Evolutionary conservation across 176 grass and related monocot genomes (phyloP).

Genomic region (Raddia guianensis): DNA sequence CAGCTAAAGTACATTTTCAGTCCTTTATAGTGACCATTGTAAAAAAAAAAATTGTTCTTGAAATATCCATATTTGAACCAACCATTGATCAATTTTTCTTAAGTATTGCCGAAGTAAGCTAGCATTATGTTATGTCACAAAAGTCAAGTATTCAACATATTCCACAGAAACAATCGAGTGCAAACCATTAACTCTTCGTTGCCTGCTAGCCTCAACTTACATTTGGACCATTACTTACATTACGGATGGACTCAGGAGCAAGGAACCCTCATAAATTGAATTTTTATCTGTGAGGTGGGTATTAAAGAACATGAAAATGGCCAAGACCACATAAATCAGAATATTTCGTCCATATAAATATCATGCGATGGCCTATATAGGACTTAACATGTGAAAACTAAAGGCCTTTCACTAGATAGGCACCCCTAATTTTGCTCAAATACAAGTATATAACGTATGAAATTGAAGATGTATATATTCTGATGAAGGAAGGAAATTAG

Average conservation of each 20-base stretch:
- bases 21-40: neutral
- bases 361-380: too few relatives aligned
- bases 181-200: neutral
- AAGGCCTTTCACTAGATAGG: too few relatives aligned
- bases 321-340: constrained; percentile 10
- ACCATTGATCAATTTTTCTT: neutral
- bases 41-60: neutral
- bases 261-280: neutral
- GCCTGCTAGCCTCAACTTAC: constrained; percentile 7
- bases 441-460: too few relatives aligned
- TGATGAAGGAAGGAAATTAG: too few relatives aligned
- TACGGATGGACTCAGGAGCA: neutral
- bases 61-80: neutral
- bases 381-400: too few relatives aligned
- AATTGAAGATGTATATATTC: too few relatives aligned
- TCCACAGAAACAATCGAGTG: neutral
- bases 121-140: neutral
- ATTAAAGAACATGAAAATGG: neutral
- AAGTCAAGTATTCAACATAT: neutral
- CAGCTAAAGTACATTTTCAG: constrained; percentile 4
- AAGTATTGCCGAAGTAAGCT: neutral
- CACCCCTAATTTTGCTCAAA: too few relatives aligned
- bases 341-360: neutral
- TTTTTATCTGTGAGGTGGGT: neutral
- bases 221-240: neutral